phyloP scores from a whole-genome alignment of 108 stramenopile species.

The Aurantiochytrium sp. region DNA sequence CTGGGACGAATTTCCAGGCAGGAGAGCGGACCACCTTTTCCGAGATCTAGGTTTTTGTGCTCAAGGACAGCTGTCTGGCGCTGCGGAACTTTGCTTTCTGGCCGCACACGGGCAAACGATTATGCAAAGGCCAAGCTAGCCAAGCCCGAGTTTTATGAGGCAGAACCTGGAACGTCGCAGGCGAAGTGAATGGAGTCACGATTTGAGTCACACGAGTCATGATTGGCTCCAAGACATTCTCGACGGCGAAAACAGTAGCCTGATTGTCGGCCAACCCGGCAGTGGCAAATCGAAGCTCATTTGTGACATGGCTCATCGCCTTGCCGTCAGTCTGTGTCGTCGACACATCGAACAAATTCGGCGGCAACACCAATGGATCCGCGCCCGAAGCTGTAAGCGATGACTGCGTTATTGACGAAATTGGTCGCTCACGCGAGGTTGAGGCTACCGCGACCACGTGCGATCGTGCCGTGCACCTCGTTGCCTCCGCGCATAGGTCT shows the following conservation, averaged over 20 bases:
- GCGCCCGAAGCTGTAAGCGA: too few species aligned
- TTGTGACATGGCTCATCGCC: neutral
- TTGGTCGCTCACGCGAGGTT: slow-evolving; percentile 49
- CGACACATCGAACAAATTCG: neutral
- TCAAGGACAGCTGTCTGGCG: too few species aligned
- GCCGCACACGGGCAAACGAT: too few species aligned
- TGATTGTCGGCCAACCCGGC: neutral
- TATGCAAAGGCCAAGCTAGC: too few species aligned
- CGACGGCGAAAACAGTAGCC: neutral
- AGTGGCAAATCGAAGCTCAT: neutral
- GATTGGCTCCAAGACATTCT: neutral
- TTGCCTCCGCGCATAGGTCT: slow-evolving; percentile 62
- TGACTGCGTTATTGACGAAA: slow-evolving; percentile 59
- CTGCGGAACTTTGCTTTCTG: too few species aligned
- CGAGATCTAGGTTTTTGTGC: too few species aligned
- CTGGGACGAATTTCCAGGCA: too few species aligned
- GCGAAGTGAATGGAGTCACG: neutral
- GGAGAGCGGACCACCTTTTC: too few species aligned
- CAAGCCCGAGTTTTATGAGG: too few species aligned
- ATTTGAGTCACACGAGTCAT: neutral
- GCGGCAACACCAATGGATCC: neutral
- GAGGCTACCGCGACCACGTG: slow-evolving; percentile 47
- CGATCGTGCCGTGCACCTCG: slow-evolving; percentile 40
- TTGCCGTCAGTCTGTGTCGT: neutral
- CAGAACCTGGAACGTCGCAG: neutral